phyloP scores from a whole-genome alignment of 345 rosid genomes.

The Cardamine occulta region DNA sequence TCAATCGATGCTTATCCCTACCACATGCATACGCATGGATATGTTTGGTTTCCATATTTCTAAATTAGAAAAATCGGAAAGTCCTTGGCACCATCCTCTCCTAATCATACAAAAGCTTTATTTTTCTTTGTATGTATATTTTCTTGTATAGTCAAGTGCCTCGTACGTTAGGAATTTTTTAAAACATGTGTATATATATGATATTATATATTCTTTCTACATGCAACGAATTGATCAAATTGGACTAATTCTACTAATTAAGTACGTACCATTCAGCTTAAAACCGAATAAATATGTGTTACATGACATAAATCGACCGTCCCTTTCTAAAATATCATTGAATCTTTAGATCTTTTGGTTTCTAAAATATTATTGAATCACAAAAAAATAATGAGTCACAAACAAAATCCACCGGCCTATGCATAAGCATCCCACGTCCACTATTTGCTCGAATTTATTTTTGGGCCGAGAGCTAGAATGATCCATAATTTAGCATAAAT shows the following conservation, averaged over 20 bases:
- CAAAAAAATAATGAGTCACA: conserved; percentile 17
- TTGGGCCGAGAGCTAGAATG: too few relatives aligned
- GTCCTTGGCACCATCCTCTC: conserved; percentile 19
- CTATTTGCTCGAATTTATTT: neutral
- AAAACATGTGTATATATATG: neutral
- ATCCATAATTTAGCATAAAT: too few relatives aligned
- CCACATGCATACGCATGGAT: conserved; percentile 39
- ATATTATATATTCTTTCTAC: neutral
- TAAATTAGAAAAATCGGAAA: conserved; percentile 11
- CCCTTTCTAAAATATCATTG: conserved; percentile 30
- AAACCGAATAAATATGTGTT: conserved; percentile 7
- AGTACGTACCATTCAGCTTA: neutral
- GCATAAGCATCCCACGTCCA: conserved; percentile 41
- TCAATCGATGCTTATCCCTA: conserved; percentile 29
- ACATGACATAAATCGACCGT: conserved; percentile 28
- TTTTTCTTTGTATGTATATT: neutral
- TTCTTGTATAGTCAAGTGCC: conserved; percentile 19
- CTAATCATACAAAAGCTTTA: neutral
- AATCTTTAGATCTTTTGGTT: conserved; percentile 8
- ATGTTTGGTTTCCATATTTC: conserved; percentile 24
- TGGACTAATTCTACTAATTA: conserved; percentile 2
- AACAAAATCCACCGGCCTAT: conserved; percentile 40
- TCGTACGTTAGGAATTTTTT: conserved; percentile 30
- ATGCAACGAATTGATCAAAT: neutral
- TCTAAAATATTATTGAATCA: neutral